Evolutionary conservation across 495 filamentous ascomycete species (phyloP), one percentile per base, ranked within the genome.

Genomic region (Penicillium taxi): DNA sequence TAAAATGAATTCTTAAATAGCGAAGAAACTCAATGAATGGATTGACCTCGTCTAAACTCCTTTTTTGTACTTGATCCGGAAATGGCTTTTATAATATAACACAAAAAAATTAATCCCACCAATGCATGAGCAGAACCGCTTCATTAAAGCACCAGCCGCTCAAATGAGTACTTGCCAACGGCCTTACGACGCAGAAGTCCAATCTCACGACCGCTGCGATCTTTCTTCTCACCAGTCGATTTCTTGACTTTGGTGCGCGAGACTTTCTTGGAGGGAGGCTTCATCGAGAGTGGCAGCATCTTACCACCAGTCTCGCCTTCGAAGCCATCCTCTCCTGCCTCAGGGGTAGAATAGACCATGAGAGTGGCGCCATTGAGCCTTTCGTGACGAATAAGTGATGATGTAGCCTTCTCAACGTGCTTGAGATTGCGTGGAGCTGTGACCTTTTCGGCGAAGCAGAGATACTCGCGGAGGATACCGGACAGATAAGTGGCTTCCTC

Each of bases 111-210:
- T n/a, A 25, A 30, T 32, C 6, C 22, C 9, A n/a, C 4, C n/a
- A 12, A 22, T 17, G 30, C 18, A 42, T 36, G 32, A 31, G 41
- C 34, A 37, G 32, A 39, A 36, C 32, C 22, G 34, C 14, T 18
- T 50, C 12, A 35, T 35, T 63, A 81, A 39, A 86, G 61, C 34
- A 74, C 55, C 39, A 90, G 79, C 55, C 74, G 71, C 53, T 87
- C 81, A 37, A 87, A 73, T 17, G 82, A 83, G 64, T 93, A 93
- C 42, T 81, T 74, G 25, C 77, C 78, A 29, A 80, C 75, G 35
- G 77, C 80, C 64, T 79, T 78, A 50, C 82, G 82, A 28, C 75
- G 73, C 43, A 86, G 58, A 51, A 79, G 73, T 8, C 82, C 83
- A 36, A 81, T 80, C 55, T 91, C 80, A 57, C 86, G 64, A 37